Evolutionary conservation across 106 monocot genomes (phyloP).

Genomic region (Ottelia alismoides): DNA sequence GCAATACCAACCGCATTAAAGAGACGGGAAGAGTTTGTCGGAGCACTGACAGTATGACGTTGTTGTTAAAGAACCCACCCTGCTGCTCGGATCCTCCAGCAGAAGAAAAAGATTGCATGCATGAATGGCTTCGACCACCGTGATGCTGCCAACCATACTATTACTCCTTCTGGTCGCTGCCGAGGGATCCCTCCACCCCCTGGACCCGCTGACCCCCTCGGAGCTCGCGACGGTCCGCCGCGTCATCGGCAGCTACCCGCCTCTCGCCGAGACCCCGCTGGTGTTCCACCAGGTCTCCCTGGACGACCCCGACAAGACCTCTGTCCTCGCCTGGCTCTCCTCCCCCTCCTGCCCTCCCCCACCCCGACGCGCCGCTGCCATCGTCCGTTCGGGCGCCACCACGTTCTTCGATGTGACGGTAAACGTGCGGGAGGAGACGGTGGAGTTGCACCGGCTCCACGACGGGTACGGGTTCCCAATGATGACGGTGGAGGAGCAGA

Average conservation of each 20-base stretch:
- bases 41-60: too few relatives aligned
- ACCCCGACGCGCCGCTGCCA: conserved; percentile 36
- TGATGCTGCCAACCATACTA: too few relatives aligned
- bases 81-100: too few relatives aligned
- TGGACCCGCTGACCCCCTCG: conserved; percentile 35
- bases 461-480: conserved; percentile 35
- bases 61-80: too few relatives aligned
- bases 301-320: conserved; percentile 54
- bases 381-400: conserved; percentile 21
- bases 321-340: conserved; percentile 24
- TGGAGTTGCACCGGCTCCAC: conserved; percentile 21
- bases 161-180: too few relatives aligned
- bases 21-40: too few relatives aligned
- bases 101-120: too few relatives aligned
- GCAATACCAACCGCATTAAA: too few relatives aligned
- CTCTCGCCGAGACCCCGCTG: conserved; percentile 9
- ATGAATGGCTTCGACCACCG: too few relatives aligned
- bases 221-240: conserved; percentile 26
- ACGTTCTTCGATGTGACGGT: conserved; percentile 37
- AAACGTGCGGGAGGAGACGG: conserved; percentile 18
- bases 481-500: conserved; percentile 41
- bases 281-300: conserved; percentile 75
- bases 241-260: conserved; percentile 17
- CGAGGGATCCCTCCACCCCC: too few relatives aligned
- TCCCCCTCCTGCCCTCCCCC: neutral